Percentiles rank a stretch among this genome's conserved stretches.
phyloP scores from a whole-genome alignment of 768 basidiomycete genomes.

The Gyrodon lividus region DNA sequence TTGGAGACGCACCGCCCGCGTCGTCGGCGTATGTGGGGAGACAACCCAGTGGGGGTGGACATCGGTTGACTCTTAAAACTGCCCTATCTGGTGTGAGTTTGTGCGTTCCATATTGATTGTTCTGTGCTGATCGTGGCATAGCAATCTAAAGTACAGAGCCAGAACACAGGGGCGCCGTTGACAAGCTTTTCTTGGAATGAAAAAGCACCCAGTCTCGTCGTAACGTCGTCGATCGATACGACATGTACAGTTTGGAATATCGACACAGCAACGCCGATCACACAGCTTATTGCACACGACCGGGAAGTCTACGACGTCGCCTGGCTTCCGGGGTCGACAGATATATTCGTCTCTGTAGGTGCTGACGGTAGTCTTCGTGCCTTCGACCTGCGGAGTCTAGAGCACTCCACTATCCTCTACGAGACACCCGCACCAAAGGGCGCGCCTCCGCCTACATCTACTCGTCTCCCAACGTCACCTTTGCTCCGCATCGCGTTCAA shows the following conservation, averaged over 20 bases:
- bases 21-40: slow-evolving; percentile 71
- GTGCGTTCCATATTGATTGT: slow-evolving; percentile 4
- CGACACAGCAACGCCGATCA: slow-evolving; percentile 88
- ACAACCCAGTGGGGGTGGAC: slow-evolving; percentile 52
- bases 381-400: slow-evolving; percentile 93
- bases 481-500: slow-evolving; percentile 89
- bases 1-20: slow-evolving; percentile 57
- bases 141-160: slow-evolving; percentile 90
- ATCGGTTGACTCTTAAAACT: slow-evolving; percentile 70
- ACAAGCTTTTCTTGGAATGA: slow-evolving; percentile 99
- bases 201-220: slow-evolving; percentile 84
- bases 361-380: slow-evolving; percentile 96
- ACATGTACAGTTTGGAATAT: slow-evolving; percentile 99
- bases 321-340: slow-evolving; percentile 95
- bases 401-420: slow-evolving; percentile 98
- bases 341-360: slow-evolving; percentile 97
- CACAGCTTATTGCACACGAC: slow-evolving; percentile 97
- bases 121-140: slow-evolving; percentile 26
- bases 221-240: slow-evolving; percentile 97
- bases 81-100: slow-evolving; percentile 75
- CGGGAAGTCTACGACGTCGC: slow-evolving; percentile 96
- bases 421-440: slow-evolving; percentile 86
- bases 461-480: slow-evolving; percentile 75
- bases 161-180: slow-evolving; percentile 82
- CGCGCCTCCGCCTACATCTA: slow-evolving; percentile 55